Base-by-base conservation (phyloP, 1,284 basidiomycete genomes). In the Ceratorhiza oryzae-sativae region DNA sequence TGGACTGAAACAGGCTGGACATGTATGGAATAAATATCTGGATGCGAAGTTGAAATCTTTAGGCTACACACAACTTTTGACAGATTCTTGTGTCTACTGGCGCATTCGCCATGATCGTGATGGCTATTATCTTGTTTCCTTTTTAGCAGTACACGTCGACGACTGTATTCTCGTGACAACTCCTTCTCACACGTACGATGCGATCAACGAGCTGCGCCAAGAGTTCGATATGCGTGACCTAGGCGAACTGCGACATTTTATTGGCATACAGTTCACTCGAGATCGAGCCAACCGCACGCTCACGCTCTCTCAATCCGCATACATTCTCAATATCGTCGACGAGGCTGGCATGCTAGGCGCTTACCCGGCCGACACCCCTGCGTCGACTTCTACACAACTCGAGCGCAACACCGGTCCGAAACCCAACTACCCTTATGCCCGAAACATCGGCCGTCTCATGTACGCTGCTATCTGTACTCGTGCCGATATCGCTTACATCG, bases 401-500 rank as follows among this genome's bases (percentile, higher is more conserved):
- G 30, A 41, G 18, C 32, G 46, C 15, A 15, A 65, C 25, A 42
- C 46, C 5, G 62, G 62, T 1, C 20, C 20, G 10, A 32, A 36
- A 6, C 59, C 59, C 5, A 34, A 41, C 41, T 60, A 60, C 20
- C 30, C 30, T 5, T 60, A 60, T 34, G 58, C 56, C 1, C 53
- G 41, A 10, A 56, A 9, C 8, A 45, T 62, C 6, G 42, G 41
- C 8, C 9, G 39, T 9, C 42, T 62, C 4, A 20, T 62, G 6
- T 62, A 30, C 12, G 13, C 30, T 46, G 42, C 60, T 2, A 15
- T 41, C 6, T 23, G 41, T 15, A 46, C 42, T 12, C 41, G 42
- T 25, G 41, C 41, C 5, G 27, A 62, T 20, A 82, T 86, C 36
- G 58, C 81, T 0, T 82, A 78, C 71, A 78, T 83, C 0, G 79